Conservation (phyloP, 2,329 filamentous ascomycete genomes). For the Aspergillus ibericus region DNA sequence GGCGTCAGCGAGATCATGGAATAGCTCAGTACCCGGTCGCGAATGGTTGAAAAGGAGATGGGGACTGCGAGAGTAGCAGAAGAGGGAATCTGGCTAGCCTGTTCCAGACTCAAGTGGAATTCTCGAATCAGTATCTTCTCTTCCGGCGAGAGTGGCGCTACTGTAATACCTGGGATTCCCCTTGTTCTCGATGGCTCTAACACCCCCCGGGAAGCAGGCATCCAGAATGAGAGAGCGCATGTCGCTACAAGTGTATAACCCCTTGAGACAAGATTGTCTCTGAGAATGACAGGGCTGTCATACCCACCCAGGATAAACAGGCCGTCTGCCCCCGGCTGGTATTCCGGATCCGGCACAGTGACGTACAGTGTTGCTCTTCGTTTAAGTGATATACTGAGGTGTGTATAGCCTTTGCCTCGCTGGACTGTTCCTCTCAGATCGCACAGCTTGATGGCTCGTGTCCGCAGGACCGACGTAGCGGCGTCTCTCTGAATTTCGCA, state of each 20-base stretch:
- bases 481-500: background rate
- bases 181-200: background rate
- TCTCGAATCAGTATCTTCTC: background rate
- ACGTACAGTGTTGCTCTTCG: background rate
- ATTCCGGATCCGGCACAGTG: background rate
- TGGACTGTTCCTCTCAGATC: background rate
- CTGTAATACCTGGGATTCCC: no score
- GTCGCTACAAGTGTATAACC: background rate
- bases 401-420: background rate
- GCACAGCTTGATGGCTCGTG: background rate
- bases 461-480: background rate
- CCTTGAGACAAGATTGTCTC: background rate
- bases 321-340: background rate
- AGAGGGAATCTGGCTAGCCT: background rate
- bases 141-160: background rate
- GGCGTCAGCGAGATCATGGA: background rate
- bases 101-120: background rate
- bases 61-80: background rate
- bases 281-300: background rate
- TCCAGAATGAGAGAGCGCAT: background rate
- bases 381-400: background rate
- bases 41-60: background rate
- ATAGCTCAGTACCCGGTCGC: background rate
- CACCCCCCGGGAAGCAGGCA: background rate
- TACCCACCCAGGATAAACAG: conserved; percentile 5